Base-by-base conservation (phyloP, 2,329 filamentous ascomycete species). In the Blastomyces emzantsi region DNA sequence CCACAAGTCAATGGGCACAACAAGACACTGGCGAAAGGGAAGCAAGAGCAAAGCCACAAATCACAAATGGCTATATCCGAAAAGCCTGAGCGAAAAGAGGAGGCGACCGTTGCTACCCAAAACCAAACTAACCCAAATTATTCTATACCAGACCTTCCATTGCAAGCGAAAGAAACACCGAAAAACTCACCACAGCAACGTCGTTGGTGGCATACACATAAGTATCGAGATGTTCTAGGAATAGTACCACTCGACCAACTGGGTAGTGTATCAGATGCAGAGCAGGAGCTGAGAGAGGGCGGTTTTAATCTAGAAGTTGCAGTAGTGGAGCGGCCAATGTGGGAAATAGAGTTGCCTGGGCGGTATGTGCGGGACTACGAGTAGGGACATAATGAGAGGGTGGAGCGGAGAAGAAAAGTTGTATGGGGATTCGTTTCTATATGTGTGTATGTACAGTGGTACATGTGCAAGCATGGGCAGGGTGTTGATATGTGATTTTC, bases 151-250 rank as follows among this genome's bases (percentile, higher is more conserved):
- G 67, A 68, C 47, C 54, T 64, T 41, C 68, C 68, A 52, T 64
- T 67, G 36, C 68, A 74, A 54, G 25, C 57, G 17, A 25, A n/a
- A 22, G 17, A 41, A 13, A 22, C 13, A 13, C 11, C 71, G 69
- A 58, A 70, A 71, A 45, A 13, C 17, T n/a, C 70, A 47, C 68
- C 72, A 19, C 62, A 70, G 36, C 61, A 69, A 57, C 71, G 76
- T 61, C 69, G 72, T 28, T 75, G 76, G 78, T 97, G 92, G 90
- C 85, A 87, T 73, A 96, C 92, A 5, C 92, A 89, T 81, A 95
- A 96, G 76, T 99, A 97, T 77, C 84, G 92, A 64, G 90, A 92
- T n/a, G 92, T 99, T 69, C 80, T 99, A 66, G 94, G 92, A 5
- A 82, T 88, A 55, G 81, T 86, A 25, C 81, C 84, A 22, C 75